Evolutionary conservation across 306 rosid genomes (phyloP).

Genomic region (Cucurbita ficifolia): DNA sequence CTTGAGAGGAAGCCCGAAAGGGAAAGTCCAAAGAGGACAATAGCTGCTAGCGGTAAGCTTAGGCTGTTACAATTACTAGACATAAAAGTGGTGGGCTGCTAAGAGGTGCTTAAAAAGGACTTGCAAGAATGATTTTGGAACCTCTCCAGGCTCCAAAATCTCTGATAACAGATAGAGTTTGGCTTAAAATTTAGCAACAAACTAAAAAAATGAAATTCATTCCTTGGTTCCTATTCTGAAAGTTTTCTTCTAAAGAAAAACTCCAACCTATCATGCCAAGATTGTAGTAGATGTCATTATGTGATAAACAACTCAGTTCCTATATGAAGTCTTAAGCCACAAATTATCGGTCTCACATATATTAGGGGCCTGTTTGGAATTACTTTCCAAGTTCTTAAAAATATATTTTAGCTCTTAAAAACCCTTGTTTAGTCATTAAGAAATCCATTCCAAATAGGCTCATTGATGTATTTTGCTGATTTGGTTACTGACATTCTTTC

Average conservation of each 20-base stretch:
- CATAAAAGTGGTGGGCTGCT: background rate
- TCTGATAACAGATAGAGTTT: background rate
- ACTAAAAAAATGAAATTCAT: background rate
- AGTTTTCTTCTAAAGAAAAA: background rate
- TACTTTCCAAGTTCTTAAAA: no score
- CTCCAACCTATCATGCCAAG: background rate
- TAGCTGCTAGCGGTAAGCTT: no score
- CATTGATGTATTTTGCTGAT: background rate
- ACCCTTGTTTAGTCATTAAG: no score
- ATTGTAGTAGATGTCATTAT: background rate
- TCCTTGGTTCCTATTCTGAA: background rate
- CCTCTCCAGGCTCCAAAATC: background rate
- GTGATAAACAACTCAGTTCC: background rate
- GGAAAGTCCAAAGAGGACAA: no score
- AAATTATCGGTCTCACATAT: background rate
- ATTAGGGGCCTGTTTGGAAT: no score
- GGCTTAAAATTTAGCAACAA: background rate
- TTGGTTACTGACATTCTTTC: constrained; percentile 1
- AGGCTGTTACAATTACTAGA: background rate
- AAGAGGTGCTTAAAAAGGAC: background rate
- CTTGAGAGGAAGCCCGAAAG: no score
- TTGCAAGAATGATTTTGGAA: background rate
- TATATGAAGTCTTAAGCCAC: background rate
- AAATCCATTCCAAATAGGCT: no score
- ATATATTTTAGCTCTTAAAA: no score